A percentile compares a stretch with the other conserved stretches of the same genome.
Conservation (phyloP, 75 land plant genomes). For the Chamaecyparis obtusa region DNA sequence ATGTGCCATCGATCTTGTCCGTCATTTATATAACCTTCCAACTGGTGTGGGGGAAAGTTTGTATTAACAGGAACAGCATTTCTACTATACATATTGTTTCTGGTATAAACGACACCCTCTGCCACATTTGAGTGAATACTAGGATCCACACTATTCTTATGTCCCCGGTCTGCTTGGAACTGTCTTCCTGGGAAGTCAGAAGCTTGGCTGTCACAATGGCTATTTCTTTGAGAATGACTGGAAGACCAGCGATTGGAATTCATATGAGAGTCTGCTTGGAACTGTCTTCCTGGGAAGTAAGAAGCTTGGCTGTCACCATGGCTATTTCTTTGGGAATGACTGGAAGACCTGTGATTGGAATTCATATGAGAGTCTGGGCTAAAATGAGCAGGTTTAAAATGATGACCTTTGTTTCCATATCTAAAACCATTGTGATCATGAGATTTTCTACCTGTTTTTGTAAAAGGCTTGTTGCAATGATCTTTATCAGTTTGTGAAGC, state of each 20-base stretch:
- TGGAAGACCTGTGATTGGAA: not conserved
- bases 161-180: not conserved
- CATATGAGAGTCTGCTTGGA: not conserved
- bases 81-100: not conserved
- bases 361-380: not conserved
- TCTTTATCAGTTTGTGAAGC: not conserved
- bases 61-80: not conserved
- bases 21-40: not conserved
- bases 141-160: not conserved
- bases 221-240: not conserved
- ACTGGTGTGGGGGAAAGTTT: not conserved
- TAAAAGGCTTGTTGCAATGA: not conserved
- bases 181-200: not conserved
- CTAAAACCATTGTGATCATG: not conserved
- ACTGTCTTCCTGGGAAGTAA: not conserved
- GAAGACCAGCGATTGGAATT: not conserved
- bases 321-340: not conserved
- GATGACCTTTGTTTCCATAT: not conserved
- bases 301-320: not conserved
- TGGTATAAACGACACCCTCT: not conserved
- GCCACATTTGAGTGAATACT: too few relatives aligned
- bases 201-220: not conserved
- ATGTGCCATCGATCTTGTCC: not conserved
- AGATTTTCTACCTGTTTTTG: not conserved
- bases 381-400: not conserved